Evolutionary conservation across 805 yeast species (phyloP).

Genomic region (Candida glaebosa): DNA sequence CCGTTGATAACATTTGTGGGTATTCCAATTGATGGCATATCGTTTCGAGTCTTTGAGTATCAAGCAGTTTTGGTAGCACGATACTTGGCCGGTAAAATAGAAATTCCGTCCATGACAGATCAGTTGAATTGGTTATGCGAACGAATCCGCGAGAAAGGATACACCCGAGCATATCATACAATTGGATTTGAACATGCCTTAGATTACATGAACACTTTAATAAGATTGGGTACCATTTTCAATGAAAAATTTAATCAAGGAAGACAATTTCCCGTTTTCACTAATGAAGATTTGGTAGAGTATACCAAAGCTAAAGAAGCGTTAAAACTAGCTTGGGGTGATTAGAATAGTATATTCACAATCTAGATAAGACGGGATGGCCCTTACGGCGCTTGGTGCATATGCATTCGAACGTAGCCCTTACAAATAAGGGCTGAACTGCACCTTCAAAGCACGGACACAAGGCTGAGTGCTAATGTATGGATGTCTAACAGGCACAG

Average conservation of each 20-base stretch:
- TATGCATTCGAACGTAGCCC: no score
- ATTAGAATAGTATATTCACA: no score
- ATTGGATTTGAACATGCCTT: slow-evolving; percentile 31
- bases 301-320: slow-evolving; percentile 14
- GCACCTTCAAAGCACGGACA: no score
- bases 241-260: slow-evolving; percentile 13
- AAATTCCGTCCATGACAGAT: slow-evolving; percentile 45
- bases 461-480: no score
- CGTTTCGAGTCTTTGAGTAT: slow-evolving; percentile 56
- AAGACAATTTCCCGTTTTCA: slow-evolving; percentile 20
- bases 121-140: slow-evolving; percentile 44
- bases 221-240: slow-evolving; percentile 19
- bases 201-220: slow-evolving; percentile 19
- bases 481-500: no score
- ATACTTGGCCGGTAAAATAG: slow-evolving; percentile 53
- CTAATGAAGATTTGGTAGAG: slow-evolving; percentile 13
- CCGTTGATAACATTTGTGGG: slow-evolving; percentile 66
- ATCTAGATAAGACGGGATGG: no score
- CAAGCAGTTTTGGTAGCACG: slow-evolving; percentile 68
- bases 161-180: slow-evolving; percentile 30
- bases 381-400: no score
- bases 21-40: slow-evolving; percentile 57
- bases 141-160: slow-evolving; percentile 41
- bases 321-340: slow-evolving; percentile 20
- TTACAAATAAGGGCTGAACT: no score